Evolutionary conservation across 352 stramenopile genomes (phyloP), one percentile per base, ranked within the genome.

Genomic region (Pythium rishiriense): DNA sequence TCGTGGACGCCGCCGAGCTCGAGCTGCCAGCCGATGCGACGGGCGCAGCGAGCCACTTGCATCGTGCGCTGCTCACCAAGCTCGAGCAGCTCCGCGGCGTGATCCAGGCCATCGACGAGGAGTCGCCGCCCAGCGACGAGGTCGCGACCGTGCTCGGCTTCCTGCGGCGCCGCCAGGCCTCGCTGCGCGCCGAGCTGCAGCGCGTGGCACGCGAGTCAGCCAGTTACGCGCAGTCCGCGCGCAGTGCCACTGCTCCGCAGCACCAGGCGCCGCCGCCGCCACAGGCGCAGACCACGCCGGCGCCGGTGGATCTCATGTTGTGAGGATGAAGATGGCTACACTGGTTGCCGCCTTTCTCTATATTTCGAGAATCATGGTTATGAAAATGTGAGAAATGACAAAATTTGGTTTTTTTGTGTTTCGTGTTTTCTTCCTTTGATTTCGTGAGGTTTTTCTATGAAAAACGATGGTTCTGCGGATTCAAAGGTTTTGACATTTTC

Each of bases 41-140:
- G 1, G 46, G 37, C 42, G 42, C 46, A 4, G 46, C 60, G n/a
- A 56, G 33, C 43, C 60, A 67, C 33, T n/a, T 62, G 12, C 60
- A 62, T 22, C 60, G 52, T 17, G 41, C 47, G 43, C 31, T 68
- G 45, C 35, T 63, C 19, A 22, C 39, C 35, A 68, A 68, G 47
- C 62, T 68, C 54, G 62, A 68, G 46, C 62, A 63, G 45, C 22
- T 63, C 25, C 62, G 62, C 14, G 62, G 53, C 14, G 62, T 68
- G 33, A 68, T 68, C 52, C 53, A 68, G 52, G 48, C 52, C 4
- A 54, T 68, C 35, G 62, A 68, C 45, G 62, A 68, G 21, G 53
- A 68, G 28, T 31, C 37, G 39, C 42, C 53, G 35, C 52, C 62
- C 0, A 62, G 45, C 29, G 53, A 68, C 6, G 62, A 68, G 26